phyloP scores from a whole-genome alignment of 2,329 filamentous ascomycete genomes.

The Epichloe baconii region DNA sequence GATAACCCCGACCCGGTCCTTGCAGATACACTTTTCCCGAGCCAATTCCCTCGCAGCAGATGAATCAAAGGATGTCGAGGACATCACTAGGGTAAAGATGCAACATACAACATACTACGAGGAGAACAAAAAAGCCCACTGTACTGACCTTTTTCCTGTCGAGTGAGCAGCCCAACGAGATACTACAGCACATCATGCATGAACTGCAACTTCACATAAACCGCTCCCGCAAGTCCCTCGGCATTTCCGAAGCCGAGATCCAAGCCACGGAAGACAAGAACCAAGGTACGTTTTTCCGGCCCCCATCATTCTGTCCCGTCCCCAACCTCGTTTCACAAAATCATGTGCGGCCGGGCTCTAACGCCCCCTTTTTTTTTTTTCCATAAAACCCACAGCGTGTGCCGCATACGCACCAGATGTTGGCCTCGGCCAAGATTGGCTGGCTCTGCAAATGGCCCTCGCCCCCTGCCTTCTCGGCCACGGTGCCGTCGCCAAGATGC shows the following conservation, averaged over 20 bases:
- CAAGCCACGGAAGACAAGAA: slow-evolving; percentile 60
- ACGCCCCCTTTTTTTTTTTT: neutral
- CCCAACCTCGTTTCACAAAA: too few relatives aligned
- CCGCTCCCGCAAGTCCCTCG: slow-evolving; percentile 79
- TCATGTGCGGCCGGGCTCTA: too few relatives aligned
- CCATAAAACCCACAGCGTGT: slow-evolving; percentile 39
- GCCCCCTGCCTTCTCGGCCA: slow-evolving; percentile 88
- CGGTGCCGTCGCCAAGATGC: slow-evolving; percentile 59
- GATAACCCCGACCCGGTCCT: too few relatives aligned
- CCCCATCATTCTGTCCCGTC: neutral
- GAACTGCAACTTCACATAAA: slow-evolving; percentile 73
- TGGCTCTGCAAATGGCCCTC: slow-evolving; percentile 73
- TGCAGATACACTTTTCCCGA: slow-evolving; percentile 69
- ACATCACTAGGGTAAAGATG: slow-evolving; percentile 50
- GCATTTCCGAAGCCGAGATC: slow-evolving; percentile 61
- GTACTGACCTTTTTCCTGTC: neutral
- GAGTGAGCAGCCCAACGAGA: slow-evolving; percentile 27
- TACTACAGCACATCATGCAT: slow-evolving; percentile 62
- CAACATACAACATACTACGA: neutral
- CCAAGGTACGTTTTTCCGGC: slow-evolving; percentile 33
- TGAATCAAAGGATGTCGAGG: slow-evolving; percentile 61
- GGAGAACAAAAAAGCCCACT: neutral
- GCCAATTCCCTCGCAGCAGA: slow-evolving; percentile 78
- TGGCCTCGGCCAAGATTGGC: slow-evolving; percentile 75
- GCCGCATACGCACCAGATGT: slow-evolving; percentile 81